phyloP scores from a whole-genome alignment of 108 stramenopile genomes.

The Nitzschia palea region DNA sequence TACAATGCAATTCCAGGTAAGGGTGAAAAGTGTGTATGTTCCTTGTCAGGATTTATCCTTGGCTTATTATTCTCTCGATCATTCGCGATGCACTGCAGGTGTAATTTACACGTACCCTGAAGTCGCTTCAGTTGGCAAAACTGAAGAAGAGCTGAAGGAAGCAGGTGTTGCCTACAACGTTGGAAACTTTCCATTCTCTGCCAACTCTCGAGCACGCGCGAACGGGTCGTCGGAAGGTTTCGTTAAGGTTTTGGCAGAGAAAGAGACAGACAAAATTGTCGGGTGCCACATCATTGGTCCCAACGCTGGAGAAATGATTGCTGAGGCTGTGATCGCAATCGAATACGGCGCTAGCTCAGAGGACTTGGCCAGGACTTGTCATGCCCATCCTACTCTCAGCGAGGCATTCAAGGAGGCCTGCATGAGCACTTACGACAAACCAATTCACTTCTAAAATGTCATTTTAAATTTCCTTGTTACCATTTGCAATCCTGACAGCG shows the following conservation, averaged over 20 bases:
- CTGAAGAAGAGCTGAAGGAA: constrained; percentile 99
- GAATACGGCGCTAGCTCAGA: constrained; percentile 99
- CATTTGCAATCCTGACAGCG: not conserved
- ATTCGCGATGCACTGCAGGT: constrained; percentile 33
- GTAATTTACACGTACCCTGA: constrained; percentile 99
- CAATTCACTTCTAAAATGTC: constrained; percentile 98
- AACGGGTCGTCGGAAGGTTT: constrained; percentile 95
- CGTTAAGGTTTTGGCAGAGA: constrained; percentile 97
- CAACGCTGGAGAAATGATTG: constrained; percentile 99
- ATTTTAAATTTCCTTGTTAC: too few relatives aligned
- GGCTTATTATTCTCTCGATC: not conserved
- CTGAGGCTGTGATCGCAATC: constrained; percentile 98
- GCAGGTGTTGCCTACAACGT: constrained; percentile 90
- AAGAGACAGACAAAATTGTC: constrained; percentile 94
- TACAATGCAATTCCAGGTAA: constrained; percentile 97
- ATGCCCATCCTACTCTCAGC: constrained; percentile 98
- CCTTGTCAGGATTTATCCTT: not conserved
- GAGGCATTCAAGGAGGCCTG: constrained; percentile 99
- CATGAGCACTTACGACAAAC: constrained; percentile 98
- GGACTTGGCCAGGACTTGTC: constrained; percentile 99
- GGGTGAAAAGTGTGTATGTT: not conserved
- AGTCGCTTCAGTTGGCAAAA: constrained; percentile 97
- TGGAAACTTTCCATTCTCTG: constrained; percentile 95
- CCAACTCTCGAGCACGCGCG: constrained; percentile 95
- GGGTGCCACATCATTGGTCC: constrained; percentile 99